phyloP scores from a whole-genome alignment of 768 basidiomycete genomes.

The Lentinula lateritia region DNA sequence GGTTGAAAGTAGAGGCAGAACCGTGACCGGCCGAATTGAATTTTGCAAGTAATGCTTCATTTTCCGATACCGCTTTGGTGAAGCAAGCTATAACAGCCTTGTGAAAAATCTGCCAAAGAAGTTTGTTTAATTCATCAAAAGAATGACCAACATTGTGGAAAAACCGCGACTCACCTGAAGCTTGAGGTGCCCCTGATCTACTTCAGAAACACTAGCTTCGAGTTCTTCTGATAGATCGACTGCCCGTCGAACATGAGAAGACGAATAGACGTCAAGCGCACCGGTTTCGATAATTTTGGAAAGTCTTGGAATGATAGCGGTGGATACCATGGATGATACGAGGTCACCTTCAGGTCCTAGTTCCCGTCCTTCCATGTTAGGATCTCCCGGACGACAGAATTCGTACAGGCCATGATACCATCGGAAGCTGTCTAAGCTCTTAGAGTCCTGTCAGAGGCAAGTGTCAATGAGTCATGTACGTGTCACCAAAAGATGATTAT shows the following conservation, averaged over 20 bases:
- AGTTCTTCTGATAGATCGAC: constrained; percentile 79
- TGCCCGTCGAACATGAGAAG: constrained; percentile 49
- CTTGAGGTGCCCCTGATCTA: constrained; percentile 53
- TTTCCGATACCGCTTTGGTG: constrained; percentile 47
- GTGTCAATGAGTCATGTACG: constrained; percentile 5
- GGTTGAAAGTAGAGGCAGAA: constrained; percentile 55
- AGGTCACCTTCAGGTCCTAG: constrained; percentile 83
- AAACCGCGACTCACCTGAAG: constrained; percentile 44
- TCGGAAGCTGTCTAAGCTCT: constrained; percentile 68
- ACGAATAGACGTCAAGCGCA: constrained; percentile 78
- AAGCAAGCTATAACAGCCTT: constrained; percentile 50
- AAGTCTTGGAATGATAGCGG: constrained; percentile 71
- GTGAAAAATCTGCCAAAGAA: constrained; percentile 41
- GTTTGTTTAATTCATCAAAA: neutral
- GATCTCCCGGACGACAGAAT: constrained; percentile 58
- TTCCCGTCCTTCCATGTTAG: constrained; percentile 45
- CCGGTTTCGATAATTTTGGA: constrained; percentile 74
- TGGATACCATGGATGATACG: constrained; percentile 84
- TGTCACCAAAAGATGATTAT: neutral
- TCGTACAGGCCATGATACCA: constrained; percentile 80
- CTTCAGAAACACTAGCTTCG: constrained; percentile 51
- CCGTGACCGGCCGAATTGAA: constrained; percentile 33
- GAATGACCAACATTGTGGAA: neutral
- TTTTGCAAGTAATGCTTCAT: constrained; percentile 42
- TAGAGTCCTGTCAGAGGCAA: constrained; percentile 31